A percentile compares a stretch with the other conserved stretches of the same genome.
Evolutionary conservation across 2,329 filamentous ascomycete genomes (phyloP).

Genomic region (Phyllosticta ampelicida): DNA sequence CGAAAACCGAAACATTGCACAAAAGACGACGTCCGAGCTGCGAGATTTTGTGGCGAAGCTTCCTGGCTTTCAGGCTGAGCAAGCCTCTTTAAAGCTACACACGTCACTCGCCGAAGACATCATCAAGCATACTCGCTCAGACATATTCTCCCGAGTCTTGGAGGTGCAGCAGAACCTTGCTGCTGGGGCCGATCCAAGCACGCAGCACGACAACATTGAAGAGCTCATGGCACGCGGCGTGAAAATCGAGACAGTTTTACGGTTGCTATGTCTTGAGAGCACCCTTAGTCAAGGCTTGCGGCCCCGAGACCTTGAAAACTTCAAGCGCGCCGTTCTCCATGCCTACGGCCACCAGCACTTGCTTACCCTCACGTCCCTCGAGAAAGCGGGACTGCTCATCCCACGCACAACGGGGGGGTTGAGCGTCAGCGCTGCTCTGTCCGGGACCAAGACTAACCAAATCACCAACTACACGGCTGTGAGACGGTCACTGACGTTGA

Average conservation of each 20-base stretch:
- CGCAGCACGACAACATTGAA: constrained; percentile 82
- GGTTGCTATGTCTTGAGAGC: constrained; percentile 83
- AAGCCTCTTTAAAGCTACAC: constrained; percentile 84
- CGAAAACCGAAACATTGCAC: constrained; percentile 66
- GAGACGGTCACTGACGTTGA: constrained; percentile 75
- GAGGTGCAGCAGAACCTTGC: constrained; percentile 95
- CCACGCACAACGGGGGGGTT: constrained; percentile 35
- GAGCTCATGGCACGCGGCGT: constrained; percentile 87
- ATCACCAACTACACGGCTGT: constrained; percentile 68
- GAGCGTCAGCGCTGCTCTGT: constrained; percentile 34
- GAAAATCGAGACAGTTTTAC: constrained; percentile 68
- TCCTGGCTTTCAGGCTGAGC: constrained; percentile 84
- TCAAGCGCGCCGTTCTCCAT: constrained; percentile 77
- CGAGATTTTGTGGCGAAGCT: constrained; percentile 92
- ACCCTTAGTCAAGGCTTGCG: constrained; percentile 83
- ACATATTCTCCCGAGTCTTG: constrained; percentile 76
- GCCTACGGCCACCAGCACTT: constrained; percentile 94
- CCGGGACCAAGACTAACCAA: constrained; percentile 13
- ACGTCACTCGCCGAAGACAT: constrained; percentile 91
- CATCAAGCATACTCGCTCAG: constrained; percentile 81
- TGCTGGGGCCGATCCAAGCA: constrained; percentile 76
- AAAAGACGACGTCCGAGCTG: constrained; percentile 81
- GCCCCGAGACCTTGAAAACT: constrained; percentile 76
- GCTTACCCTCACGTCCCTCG: constrained; percentile 75
- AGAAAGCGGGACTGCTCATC: constrained; percentile 79